Evolutionary conservation across 1,139 yeast species (phyloP).

Genomic region (Yamadazyma atmosphaerica): DNA sequence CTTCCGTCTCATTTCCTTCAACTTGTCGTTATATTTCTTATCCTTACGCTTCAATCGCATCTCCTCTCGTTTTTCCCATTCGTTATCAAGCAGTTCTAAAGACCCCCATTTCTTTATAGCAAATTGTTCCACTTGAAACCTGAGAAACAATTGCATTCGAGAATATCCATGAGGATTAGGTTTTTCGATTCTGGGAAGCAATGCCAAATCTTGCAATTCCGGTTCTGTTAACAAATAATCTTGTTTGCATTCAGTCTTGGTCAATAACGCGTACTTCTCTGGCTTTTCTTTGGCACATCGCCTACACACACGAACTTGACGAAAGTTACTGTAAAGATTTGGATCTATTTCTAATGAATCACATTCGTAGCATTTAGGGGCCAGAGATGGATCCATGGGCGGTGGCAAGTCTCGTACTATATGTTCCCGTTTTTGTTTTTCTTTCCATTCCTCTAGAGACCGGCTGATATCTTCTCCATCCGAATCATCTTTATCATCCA

Average conservation of each 20-base stretch:
- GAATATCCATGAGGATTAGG: constrained; percentile 95
- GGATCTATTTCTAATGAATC: constrained; percentile 76
- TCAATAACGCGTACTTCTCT: constrained; percentile 84
- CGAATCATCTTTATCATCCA: constrained; percentile 38
- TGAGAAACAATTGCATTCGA: constrained; percentile 85
- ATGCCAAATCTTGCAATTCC: constrained; percentile 68
- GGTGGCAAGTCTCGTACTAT: constrained; percentile 60
- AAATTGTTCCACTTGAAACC: constrained; percentile 88
- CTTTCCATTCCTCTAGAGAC: constrained; percentile 77
- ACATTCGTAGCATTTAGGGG: constrained; percentile 85
- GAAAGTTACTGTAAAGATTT: constrained; percentile 65
- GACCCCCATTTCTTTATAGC: constrained; percentile 97
- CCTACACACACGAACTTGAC: constrained; percentile 70
- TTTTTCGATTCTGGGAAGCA: constrained; percentile 78
- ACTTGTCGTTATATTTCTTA: constrained; percentile 69
- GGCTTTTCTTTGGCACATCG: constrained; percentile 71
- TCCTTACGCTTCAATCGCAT: constrained; percentile 73
- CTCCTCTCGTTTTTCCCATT: constrained; percentile 83
- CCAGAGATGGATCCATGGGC: constrained; percentile 66
- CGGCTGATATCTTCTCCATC: constrained; percentile 30
- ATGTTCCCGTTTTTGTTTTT: constrained; percentile 49
- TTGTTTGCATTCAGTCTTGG: constrained; percentile 93
- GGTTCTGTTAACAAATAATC: constrained; percentile 94
- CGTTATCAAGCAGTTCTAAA: constrained; percentile 83
- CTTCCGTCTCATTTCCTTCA: constrained; percentile 83